Base-by-base conservation (phyloP, 768 basidiomycete species). In the Lactifluus subvellereus region DNA sequence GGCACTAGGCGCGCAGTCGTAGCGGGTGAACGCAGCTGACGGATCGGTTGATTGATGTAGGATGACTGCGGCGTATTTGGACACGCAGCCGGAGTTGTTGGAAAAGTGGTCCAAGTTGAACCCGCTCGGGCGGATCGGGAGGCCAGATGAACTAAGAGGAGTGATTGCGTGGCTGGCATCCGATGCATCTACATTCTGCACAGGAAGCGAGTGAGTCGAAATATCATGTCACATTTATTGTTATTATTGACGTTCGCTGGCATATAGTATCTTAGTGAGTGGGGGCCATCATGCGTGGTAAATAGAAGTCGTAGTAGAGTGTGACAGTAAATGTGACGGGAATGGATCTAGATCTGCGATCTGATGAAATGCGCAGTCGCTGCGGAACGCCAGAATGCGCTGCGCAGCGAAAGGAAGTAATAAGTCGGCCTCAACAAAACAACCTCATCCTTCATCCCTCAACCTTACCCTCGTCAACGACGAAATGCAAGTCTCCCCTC, bases 131-230 rank as follows among this genome's bases (percentile, higher is more conserved):
- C 80, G 89, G 7, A 78, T 91, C 37, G 89, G 89, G 5, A 75
- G 85, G 9, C 81, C 85, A 0, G 87, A 90, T 68, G 89, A 91
- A 72, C 69, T 90, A 69, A 78, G 89, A 1, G 89, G 89, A 0
- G 87, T 88, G 0, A 76, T 83, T 51, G 74, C 81, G 0, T 91
- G 88, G 88, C 74, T 91, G 9, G 84, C 88, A 32, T 84, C 83
- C 66, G 87, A 89, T 61, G 88, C 89, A 52, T 87, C 86, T 4
- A 87, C 82, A 35, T 91, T 86, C 71, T 89, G 87, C 69, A 91
- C 89, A 0, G 88, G 88, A 1, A 89, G 88, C 86, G 88, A 90
- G 88, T 90, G 69, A 57, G 87, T 84, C 43, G 16, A n/a, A 3
- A 9, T 53, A 14, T 61, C 63, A 7, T 54, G 30, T 37, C 35